phyloP scores from a whole-genome alignment of 2,329 filamentous ascomycete genomes.

The Trichoderma sp. region DNA sequence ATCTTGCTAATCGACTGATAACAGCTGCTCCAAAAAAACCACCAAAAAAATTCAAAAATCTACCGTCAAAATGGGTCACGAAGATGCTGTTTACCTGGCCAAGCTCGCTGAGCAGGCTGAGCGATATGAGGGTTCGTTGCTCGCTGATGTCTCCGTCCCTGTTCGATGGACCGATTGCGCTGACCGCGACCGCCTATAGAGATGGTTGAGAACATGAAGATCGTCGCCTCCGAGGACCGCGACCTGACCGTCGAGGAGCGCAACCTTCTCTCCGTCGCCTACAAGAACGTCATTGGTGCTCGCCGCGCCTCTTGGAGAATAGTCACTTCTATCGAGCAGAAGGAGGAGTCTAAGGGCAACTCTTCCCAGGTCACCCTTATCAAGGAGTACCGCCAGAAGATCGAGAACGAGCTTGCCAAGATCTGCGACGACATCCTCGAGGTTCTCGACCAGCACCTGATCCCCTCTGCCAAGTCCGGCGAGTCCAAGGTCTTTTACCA shows the following conservation, averaged over 20 bases:
- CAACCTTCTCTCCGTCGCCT: conserved; percentile 95
- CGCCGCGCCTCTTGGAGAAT: conserved; percentile 98
- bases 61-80: conserved; percentile 86
- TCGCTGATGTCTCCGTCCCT: not conserved
- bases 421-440: conserved; percentile 98
- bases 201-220: conserved; percentile 99
- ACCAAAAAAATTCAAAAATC: conserved; percentile 22
- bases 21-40: conserved; percentile 8
- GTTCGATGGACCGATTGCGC: conserved; percentile 27
- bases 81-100: conserved; percentile 98
- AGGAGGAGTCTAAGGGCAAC: conserved; percentile 99
- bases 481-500: conserved; percentile 99
- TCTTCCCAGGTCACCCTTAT: conserved; percentile 86
- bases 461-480: conserved; percentile 89
- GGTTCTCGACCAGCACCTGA: conserved; percentile 90
- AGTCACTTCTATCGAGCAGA: conserved; percentile 97
- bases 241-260: conserved; percentile 91
- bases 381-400: conserved; percentile 99
- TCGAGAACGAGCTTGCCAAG: conserved; percentile 93
- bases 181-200: conserved; percentile 56
- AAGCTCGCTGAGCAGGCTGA: conserved; percentile 99
- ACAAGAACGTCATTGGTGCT: conserved; percentile 98
- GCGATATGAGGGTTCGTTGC: conserved; percentile 90
- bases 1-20: conserved; percentile 17
- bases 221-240: conserved; percentile 83